These are phyloP conservation scores for Metrosideros polymorpha DNA, from an alignment of 441 rosid species.

Conservation along the genomic window DNA sequence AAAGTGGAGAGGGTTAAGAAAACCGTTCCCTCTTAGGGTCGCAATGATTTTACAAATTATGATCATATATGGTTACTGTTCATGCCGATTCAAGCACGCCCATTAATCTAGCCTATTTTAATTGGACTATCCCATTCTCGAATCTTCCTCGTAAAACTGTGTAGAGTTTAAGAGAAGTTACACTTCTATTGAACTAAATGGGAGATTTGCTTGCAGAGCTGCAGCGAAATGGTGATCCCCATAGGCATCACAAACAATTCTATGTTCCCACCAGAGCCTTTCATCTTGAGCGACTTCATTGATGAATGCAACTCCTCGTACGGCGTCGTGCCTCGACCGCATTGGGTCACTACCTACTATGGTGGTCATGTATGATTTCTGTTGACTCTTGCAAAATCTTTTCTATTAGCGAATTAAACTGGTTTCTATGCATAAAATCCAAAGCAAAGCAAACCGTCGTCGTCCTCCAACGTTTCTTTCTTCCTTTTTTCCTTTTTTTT, in stretches of 20 bases:
- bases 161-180: background rate
- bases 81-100: too few relatives aligned
- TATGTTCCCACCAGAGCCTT: constrained; percentile 12
- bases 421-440: background rate
- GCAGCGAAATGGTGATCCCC: constrained; percentile 20
- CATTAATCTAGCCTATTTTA: too few relatives aligned
- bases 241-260: constrained; percentile 6
- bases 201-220: background rate
- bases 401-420: background rate
- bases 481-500: background rate
- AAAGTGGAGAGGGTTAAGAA: too few relatives aligned
- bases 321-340: background rate
- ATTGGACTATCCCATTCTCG: background rate
- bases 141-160: background rate
- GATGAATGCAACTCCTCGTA: background rate
- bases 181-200: background rate
- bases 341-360: background rate
- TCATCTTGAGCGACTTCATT: background rate
- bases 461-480: background rate
- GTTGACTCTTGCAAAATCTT: background rate
- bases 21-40: too few relatives aligned
- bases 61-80: too few relatives aligned
- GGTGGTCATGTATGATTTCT: background rate
- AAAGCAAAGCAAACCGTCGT: background rate
- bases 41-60: too few relatives aligned